These are phyloP conservation scores for Aspergillus intermedius DNA, from an alignment of 2,329 filamentous ascomycete genomes.

Conservation along the genomic window DNA sequence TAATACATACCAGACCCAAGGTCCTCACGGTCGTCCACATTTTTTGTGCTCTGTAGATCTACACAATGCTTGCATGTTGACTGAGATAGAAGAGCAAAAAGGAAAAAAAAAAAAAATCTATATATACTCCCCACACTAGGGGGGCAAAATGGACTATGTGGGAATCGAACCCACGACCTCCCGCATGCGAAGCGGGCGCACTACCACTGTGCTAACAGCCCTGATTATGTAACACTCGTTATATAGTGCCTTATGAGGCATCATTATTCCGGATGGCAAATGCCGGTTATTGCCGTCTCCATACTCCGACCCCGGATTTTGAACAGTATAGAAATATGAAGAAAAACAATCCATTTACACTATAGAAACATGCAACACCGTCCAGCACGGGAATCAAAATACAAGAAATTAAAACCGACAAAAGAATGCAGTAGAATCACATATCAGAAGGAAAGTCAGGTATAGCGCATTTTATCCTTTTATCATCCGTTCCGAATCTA, in stretches of 20 bases:
- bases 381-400: conserved; percentile 10
- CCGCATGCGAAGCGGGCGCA: conserved; percentile 21
- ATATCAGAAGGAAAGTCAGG: background rate
- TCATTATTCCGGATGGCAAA: too few species aligned
- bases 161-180: conserved; percentile 19
- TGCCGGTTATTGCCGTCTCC: too few species aligned
- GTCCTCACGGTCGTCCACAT: too few species aligned
- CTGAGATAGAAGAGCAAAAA: too few species aligned
- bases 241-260: too few species aligned
- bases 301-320: too few species aligned
- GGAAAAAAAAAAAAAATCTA: too few species aligned
- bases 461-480: background rate
- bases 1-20: too few species aligned
- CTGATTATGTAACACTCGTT: background rate
- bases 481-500: conserved; percentile 12
- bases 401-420: conserved; percentile 9
- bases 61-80: too few species aligned
- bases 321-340: background rate
- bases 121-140: background rate
- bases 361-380: conserved; percentile 20
- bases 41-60: too few species aligned
- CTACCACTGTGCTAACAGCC: conserved; percentile 23
- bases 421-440: conserved; percentile 6
- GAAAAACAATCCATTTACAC: conserved; percentile 17
- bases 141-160: conserved; percentile 11